A percentile compares a stretch with the other conserved stretches of the same genome.
Evolutionary conservation across 1,139 yeast genomes (phyloP).

Genomic region (Suhomyces panamericanus): DNA sequence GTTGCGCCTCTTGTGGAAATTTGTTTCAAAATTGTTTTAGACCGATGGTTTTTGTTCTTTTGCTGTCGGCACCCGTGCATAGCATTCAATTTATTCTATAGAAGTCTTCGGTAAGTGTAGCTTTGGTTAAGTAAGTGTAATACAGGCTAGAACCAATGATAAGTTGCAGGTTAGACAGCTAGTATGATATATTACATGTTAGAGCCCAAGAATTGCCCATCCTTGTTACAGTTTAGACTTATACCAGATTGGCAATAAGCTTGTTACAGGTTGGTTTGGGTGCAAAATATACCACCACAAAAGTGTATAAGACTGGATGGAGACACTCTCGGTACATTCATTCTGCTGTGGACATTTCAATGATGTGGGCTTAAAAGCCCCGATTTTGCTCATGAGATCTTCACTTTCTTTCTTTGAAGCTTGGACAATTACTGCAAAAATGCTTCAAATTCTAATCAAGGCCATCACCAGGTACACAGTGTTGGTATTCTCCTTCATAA

Average conservation of each 20-base stretch:
- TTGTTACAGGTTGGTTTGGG: conserved; percentile 4
- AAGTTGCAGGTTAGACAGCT: too few relatives aligned
- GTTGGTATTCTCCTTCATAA: conserved; percentile 31
- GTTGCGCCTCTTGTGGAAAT: conserved; percentile 10
- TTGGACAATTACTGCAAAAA: background rate
- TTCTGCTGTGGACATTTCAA: too few relatives aligned
- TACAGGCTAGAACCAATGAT: background rate
- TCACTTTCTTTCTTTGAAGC: background rate
- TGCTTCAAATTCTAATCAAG: conserved; percentile 2
- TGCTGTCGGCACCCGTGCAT: too few relatives aligned
- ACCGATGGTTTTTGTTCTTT: too few relatives aligned
- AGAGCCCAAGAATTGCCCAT: too few relatives aligned
- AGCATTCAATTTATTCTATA: too few relatives aligned
- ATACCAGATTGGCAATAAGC: background rate
- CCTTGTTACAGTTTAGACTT: background rate
- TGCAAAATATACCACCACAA: conserved; percentile 3
- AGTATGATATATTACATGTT: too few relatives aligned
- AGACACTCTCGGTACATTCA: too few relatives aligned
- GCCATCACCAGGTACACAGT: conserved; percentile 8
- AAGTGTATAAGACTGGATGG: too few relatives aligned
- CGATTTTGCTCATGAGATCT: too few relatives aligned
- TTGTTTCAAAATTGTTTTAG: conserved; percentile 2
- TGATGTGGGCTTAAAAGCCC: too few relatives aligned
- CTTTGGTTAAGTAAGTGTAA: background rate
- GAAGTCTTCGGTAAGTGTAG: too few relatives aligned